These are phyloP conservation scores for Phytophthora sojae DNA, from an alignment of 352 stramenopile genomes.

Conservation along the genomic window DNA sequence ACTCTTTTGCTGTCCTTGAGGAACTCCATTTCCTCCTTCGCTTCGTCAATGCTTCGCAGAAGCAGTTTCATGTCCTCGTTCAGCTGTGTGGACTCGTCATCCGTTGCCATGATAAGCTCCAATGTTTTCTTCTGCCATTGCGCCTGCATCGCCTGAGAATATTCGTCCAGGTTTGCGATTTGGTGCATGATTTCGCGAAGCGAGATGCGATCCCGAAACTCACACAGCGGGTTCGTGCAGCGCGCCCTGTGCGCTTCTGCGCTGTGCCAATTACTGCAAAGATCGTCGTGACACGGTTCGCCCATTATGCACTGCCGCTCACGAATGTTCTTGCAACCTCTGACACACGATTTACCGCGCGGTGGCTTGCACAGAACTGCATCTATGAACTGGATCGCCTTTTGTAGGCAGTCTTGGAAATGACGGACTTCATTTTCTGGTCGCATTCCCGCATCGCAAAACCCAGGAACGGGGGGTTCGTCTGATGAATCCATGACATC, in stretches of 20 bases:
- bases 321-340: constrained; percentile 57
- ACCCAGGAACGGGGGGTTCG: constrained; percentile 41
- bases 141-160: constrained; percentile 24
- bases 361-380: constrained; percentile 62
- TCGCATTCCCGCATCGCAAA: constrained; percentile 65
- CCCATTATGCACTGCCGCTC: constrained; percentile 56
- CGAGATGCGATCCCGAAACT: constrained; percentile 70
- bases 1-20: constrained; percentile 50
- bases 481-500: not conserved
- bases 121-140: constrained; percentile 39
- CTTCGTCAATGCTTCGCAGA: constrained; percentile 58
- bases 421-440: constrained; percentile 53
- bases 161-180: constrained; percentile 50
- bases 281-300: constrained; percentile 52
- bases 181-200: constrained; percentile 74
- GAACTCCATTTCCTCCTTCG: constrained; percentile 47
- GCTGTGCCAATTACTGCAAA: constrained; percentile 73
- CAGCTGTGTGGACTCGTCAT: constrained; percentile 15
- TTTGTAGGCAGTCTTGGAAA: constrained; percentile 64
- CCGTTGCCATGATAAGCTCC: constrained; percentile 16
- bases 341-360: constrained; percentile 47
- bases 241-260: constrained; percentile 65
- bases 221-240: constrained; percentile 62
- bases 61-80: constrained; percentile 53
- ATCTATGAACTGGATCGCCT: constrained; percentile 69